A percentile compares a stretch with the other conserved stretches of the same genome.
Evolutionary conservation across 2,329 filamentous ascomycete genomes (phyloP).

Genomic region (Hypoxylon sp.): DNA sequence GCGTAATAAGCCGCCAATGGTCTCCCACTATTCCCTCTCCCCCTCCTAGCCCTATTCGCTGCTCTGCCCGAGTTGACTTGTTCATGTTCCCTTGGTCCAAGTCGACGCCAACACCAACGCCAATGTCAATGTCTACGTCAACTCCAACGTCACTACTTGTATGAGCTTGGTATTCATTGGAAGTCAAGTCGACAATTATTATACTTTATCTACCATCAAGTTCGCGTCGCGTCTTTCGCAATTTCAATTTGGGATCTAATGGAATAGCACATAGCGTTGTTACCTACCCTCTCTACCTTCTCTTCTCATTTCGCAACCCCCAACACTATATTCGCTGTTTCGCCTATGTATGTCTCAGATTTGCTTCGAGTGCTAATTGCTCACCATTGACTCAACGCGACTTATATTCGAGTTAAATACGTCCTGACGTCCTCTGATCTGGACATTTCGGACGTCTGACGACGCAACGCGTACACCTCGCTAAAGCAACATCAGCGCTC

Average conservation of each 20-base stretch:
- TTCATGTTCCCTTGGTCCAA: constrained; percentile 35
- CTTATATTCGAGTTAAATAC: constrained; percentile 14
- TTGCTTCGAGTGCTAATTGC: constrained; percentile 22
- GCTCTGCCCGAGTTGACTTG: constrained; percentile 34
- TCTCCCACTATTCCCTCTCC: constrained; percentile 32
- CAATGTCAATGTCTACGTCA: constrained; percentile 5
- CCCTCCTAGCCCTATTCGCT: constrained; percentile 39
- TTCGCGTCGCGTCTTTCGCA: constrained; percentile 31
- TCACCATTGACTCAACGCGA: constrained; percentile 25
- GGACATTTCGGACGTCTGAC: constrained; percentile 27
- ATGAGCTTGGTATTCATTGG: constrained; percentile 18
- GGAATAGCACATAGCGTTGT: constrained; percentile 8
- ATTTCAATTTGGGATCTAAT: constrained; percentile 26
- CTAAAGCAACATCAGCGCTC: constrained; percentile 30
- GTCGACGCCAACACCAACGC: constrained; percentile 20
- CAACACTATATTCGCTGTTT: constrained; percentile 16
- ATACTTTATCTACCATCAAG: neutral
- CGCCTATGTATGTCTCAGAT: constrained; percentile 31
- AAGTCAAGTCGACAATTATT: neutral
- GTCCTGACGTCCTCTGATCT: constrained; percentile 16
- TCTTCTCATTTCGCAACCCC: constrained; percentile 13
- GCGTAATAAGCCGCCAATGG: constrained; percentile 44
- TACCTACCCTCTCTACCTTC: constrained; percentile 1
- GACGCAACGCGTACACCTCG: constrained; percentile 41
- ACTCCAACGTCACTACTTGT: constrained; percentile 8